phyloP scores from a whole-genome alignment of 78 protist species.

The Cavenderia fasciculata region DNA sequence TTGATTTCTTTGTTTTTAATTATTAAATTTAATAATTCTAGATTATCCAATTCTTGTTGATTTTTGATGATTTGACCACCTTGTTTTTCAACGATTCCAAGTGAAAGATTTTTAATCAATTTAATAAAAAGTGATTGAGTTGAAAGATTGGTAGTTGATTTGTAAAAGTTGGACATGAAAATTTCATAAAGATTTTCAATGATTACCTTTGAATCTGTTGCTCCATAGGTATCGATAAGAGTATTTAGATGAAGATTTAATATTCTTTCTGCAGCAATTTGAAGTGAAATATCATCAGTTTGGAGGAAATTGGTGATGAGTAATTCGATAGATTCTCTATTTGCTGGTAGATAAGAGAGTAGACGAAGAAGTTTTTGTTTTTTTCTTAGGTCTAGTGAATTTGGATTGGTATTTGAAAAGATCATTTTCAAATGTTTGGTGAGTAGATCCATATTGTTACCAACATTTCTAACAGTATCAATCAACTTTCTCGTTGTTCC shows the following conservation, averaged over 20 bases:
- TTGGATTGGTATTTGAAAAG: background rate
- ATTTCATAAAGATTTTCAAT: constrained; percentile 33
- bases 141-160: constrained; percentile 47
- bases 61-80: background rate
- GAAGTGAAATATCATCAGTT: constrained; percentile 68
- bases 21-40: too few species aligned
- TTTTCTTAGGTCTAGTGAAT: constrained; percentile 20
- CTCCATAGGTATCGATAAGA: constrained; percentile 20
- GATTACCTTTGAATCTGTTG: constrained; percentile 12
- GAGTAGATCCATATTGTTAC: background rate
- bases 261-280: constrained; percentile 51
- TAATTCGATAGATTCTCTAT: constrained; percentile 15
- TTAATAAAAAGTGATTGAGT: constrained; percentile 53
- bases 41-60: too few species aligned
- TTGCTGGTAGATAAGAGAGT: constrained; percentile 50
- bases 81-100: background rate
- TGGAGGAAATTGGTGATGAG: constrained; percentile 44
- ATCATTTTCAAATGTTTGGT: constrained; percentile 31
- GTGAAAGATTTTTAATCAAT: constrained; percentile 63
- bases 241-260: constrained; percentile 11
- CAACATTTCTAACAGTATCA: constrained; percentile 6
- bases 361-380: constrained; percentile 59
- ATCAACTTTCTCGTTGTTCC: constrained; percentile 13
- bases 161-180: constrained; percentile 58
- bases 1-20: too few species aligned